Evolutionary conservation across 148 eudicot genomes (phyloP), one percentile per base, ranked within the genome.

Genomic region (Persicaria maculosa): DNA sequence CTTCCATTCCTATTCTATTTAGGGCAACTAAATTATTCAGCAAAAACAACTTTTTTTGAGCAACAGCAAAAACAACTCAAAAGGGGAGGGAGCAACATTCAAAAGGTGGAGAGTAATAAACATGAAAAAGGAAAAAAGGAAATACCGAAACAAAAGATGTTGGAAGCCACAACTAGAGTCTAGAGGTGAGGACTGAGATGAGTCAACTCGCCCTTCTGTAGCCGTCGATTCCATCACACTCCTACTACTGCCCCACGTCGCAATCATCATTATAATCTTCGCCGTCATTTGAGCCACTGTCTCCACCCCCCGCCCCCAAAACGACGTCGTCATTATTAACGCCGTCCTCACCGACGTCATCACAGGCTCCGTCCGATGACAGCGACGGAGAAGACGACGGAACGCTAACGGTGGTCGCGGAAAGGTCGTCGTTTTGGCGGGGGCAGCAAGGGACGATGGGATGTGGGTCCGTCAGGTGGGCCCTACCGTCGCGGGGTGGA

Each of bases 401-500:
- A 0, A 62, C 44, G 68, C 68, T 62, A 4, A 62, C 68, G 44
- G 68, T 25, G 68, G 68, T 62, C 16, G 68, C 43, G n/a, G 68
- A 36, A 15, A 6, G 11, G 44, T 9, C 43, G 68, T 62, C 68
- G 58, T 54, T 16, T 4, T 15, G 58, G 5, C 58, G 4, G 68
- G 62, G 68, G 68, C 68, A 25, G 44, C 40, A 65, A 1, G 70
- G 47, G 17, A 80, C 87, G 19, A 93, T 86, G 12, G 98, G 93
- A 12, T 68, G 80, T 0, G 98, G 98, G 5, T 81, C 76, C 8
- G 97, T 75, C 59, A 85, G 25, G 8, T n/a, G 58, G 65, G 40
- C 72, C 68, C 83, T 83, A 20, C 98, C 98, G 50, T 94, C 93
- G 16, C 98, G 89, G 7, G 98, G 91, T 0, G 98, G 98, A 16